These are phyloP conservation scores for Chrysanthemum lavandulifolium DNA, from an alignment of 129 eudicot genomes.

Conservation along the genomic window DNA sequence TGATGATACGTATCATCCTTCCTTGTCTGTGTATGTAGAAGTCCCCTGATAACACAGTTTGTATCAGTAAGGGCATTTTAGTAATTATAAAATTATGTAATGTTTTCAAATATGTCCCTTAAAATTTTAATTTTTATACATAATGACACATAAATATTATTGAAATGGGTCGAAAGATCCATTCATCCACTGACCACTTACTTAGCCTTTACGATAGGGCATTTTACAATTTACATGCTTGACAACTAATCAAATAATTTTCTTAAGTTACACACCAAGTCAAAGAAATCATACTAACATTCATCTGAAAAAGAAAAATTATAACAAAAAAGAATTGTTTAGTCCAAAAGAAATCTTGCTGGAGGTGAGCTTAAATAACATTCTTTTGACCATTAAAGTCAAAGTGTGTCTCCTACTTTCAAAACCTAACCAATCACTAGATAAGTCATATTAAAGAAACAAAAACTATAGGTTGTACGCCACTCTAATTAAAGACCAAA, in stretches of 20 bases:
- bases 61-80: constrained; percentile 7
- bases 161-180: constrained; percentile 7
- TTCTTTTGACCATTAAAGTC: constrained; percentile 5
- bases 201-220: neutral
- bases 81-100: neutral
- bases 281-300: neutral
- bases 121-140: neutral
- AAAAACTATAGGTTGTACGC: neutral
- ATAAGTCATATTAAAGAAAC: constrained; percentile 1
- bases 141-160: neutral
- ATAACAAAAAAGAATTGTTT: too few species aligned
- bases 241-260: neutral
- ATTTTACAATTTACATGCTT: constrained; percentile 12
- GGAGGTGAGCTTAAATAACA: neutral
- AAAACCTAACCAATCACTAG: neutral
- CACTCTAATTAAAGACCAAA: neutral
- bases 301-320: neutral
- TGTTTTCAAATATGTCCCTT: neutral
- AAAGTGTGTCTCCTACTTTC: constrained; percentile 20
- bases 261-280: constrained; percentile 5
- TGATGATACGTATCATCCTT: constrained; percentile 56
- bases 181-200: neutral
- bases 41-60: constrained; percentile 52
- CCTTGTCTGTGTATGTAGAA: constrained; percentile 62
- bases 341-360: neutral